phyloP scores from a whole-genome alignment of 2,329 filamentous ascomycete genomes.

The Amphichorda felina region DNA sequence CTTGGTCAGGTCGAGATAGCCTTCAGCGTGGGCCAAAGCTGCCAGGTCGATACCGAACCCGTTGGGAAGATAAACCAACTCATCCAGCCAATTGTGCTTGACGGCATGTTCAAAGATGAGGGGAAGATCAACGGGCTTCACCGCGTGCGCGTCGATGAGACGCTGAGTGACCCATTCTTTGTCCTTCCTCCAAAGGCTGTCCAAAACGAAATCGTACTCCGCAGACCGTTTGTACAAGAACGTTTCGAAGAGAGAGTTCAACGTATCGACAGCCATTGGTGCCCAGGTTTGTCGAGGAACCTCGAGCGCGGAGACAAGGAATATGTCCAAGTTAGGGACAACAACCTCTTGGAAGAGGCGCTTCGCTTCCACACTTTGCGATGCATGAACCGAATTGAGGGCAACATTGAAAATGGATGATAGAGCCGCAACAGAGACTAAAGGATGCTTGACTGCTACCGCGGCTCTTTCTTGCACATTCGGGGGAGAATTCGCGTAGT shows the following conservation, averaged over 20 bases:
- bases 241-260: slow-evolving; percentile 68
- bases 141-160: slow-evolving; percentile 71
- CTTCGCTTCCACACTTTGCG: slow-evolving; percentile 51
- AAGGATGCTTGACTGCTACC: slow-evolving; percentile 66
- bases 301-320: slow-evolving; percentile 66
- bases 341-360: slow-evolving; percentile 56
- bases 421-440: slow-evolving; percentile 80
- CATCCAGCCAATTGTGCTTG: slow-evolving; percentile 74
- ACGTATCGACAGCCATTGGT: slow-evolving; percentile 59
- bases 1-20: slow-evolving; percentile 65
- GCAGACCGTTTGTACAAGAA: slow-evolving; percentile 64
- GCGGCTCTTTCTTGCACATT: slow-evolving; percentile 40
- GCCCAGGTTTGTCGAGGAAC: slow-evolving; percentile 66
- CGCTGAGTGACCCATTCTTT: slow-evolving; percentile 74
- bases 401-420: slow-evolving; percentile 56
- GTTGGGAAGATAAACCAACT: slow-evolving; percentile 65
- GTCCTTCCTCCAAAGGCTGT: slow-evolving; percentile 86
- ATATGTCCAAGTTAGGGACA: slow-evolving; percentile 64
- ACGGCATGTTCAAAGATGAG: slow-evolving; percentile 51
- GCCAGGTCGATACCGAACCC: slow-evolving; percentile 83
- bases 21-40: slow-evolving; percentile 71
- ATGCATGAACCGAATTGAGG: slow-evolving; percentile 47
- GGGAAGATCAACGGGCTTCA: slow-evolving; percentile 44
- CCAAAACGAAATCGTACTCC: slow-evolving; percentile 77
- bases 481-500: slow-evolving; percentile 36